Evolutionary conservation across 2,329 filamentous ascomycete species (phyloP).

Genomic region (Talaromyces sp.): DNA sequence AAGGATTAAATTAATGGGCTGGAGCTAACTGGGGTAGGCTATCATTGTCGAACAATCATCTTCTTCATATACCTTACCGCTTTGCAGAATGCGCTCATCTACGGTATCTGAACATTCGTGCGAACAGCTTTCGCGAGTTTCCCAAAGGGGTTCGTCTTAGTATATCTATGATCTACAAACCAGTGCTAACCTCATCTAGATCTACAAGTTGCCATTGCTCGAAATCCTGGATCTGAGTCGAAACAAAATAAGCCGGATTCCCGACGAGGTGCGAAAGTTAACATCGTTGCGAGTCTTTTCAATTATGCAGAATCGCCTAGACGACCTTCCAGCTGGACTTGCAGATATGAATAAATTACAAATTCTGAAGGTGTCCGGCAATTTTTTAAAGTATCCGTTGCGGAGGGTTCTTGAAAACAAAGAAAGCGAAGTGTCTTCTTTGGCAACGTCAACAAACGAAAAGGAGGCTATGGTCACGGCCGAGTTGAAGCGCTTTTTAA

Average conservation of each 20-base stretch:
- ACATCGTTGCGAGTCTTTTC: constrained; percentile 85
- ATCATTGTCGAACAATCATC: constrained; percentile 47
- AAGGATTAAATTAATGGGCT: background rate
- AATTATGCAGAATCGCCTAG: constrained; percentile 79
- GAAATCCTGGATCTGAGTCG: constrained; percentile 90
- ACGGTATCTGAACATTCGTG: constrained; percentile 46
- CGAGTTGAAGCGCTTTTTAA: constrained; percentile 55
- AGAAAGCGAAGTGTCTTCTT: constrained; percentile 58
- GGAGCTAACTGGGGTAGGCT: constrained; percentile 28
- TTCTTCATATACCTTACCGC: constrained; percentile 44
- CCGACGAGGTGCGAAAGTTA: constrained; percentile 72
- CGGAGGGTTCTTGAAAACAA: constrained; percentile 61
- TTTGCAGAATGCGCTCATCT: constrained; percentile 46
- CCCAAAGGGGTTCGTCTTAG: constrained; percentile 53
- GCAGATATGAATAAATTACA: constrained; percentile 87
- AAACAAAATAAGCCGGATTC: constrained; percentile 74
- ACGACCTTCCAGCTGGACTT: constrained; percentile 74
- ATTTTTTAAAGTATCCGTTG: constrained; percentile 76
- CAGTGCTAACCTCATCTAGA: constrained; percentile 46
- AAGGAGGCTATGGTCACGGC: constrained; percentile 56
- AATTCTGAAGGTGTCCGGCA: constrained; percentile 84
- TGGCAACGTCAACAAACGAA: constrained; percentile 53
- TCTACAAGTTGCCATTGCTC: constrained; percentile 78
- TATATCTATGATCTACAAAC: background rate
- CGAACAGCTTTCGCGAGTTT: constrained; percentile 53